phyloP scores from a whole-genome alignment of 495 filamentous ascomycete species.

The Collariella sp. region DNA sequence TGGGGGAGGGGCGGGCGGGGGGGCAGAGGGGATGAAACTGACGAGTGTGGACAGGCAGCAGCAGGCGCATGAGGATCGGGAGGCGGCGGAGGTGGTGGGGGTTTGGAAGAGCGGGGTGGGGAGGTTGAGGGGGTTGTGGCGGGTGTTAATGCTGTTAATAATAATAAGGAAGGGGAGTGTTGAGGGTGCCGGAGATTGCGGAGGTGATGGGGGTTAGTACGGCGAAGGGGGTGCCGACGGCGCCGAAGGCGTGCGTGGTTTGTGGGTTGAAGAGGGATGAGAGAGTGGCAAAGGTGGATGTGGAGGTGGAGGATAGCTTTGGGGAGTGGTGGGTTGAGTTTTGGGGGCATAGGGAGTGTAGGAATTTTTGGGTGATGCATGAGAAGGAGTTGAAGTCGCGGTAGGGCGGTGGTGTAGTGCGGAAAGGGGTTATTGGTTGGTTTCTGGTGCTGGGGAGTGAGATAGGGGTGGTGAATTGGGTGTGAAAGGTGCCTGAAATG shows the following conservation, averaged over 20 bases:
- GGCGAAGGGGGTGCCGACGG: constrained; percentile 57
- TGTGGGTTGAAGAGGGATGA: constrained; percentile 87
- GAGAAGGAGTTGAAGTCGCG: constrained; percentile 54
- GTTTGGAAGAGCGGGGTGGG: constrained; percentile 65
- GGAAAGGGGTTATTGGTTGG: no score
- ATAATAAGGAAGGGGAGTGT: constrained; percentile 17
- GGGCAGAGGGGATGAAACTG: constrained; percentile 82
- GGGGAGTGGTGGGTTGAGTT: constrained; percentile 94
- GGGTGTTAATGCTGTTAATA: constrained; percentile 37
- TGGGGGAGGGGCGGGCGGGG: constrained; percentile 43
- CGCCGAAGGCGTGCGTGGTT: constrained; percentile 70
- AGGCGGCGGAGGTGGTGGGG: constrained; percentile 67
- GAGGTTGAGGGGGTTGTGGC: constrained; percentile 51
- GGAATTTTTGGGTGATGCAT: constrained; percentile 76
- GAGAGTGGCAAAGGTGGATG: constrained; percentile 63
- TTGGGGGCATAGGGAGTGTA: constrained; percentile 76
- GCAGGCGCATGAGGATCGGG: constrained; percentile 72
- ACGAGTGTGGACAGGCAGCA: constrained; percentile 72
- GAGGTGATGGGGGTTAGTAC: constrained; percentile 53
- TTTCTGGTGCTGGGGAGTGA: no score
- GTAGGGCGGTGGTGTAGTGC: constrained; percentile 41
- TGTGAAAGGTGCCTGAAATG: no score
- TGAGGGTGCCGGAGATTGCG: constrained; percentile 59
- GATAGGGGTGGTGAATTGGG: no score
- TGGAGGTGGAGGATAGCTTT: constrained; percentile 76